Base-by-base conservation (phyloP, 306 rosid genomes). In the Fragaria vesca region DNA sequence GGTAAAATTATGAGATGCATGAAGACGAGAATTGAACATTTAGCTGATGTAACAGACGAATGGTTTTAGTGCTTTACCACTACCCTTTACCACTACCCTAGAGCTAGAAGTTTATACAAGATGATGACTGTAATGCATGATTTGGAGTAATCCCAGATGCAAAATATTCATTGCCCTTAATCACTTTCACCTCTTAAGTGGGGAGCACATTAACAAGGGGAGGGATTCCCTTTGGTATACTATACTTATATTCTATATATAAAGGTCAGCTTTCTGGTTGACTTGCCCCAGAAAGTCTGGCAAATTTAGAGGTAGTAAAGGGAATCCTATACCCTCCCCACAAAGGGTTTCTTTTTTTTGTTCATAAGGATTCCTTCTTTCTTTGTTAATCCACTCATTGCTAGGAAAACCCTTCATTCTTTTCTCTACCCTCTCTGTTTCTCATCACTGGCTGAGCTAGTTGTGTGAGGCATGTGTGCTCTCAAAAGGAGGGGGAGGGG, bases 211-310 rank as follows among this genome's bases (percentile, higher is more conserved):
- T 63, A 87, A 86, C 84, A 85, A 91, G 88, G 87, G 84, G 66
- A 50, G 80, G 87, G 88, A 87, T 86, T 89, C 87, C 89, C 87
- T 81, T 76, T 77, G 77, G 66, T 21, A 38, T 17, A 18, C 9
- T 34, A 17, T 66, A 1, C 40, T 61, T 66, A 79, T 80, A 82
- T 85, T n/a, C 62, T 12, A 12, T n/a, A 71, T 9, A 58, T 47
- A 76, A 70, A 69, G 73, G 72, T 71, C 57, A 88, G 85, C 95
- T 88, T 90, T 89, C 85, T 87, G 54, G 97, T 92, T 92, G 97
- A 92, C 97, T 88, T 92, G 58, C 76, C 86, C 83, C 75, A 90
- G 89, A 88, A 92, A 92, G 97, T 88, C 79, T 78, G 91, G 84
- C 89, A 83, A 92, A 78, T 86, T 89, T 91, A 86, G 89, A 87